Percentiles rank a stretch among this genome's conserved stretches.
These are phyloP conservation scores for Phaeotremella skinneri DNA, from an alignment of 768 basidiomycete genomes.

Conservation along the genomic window DNA sequence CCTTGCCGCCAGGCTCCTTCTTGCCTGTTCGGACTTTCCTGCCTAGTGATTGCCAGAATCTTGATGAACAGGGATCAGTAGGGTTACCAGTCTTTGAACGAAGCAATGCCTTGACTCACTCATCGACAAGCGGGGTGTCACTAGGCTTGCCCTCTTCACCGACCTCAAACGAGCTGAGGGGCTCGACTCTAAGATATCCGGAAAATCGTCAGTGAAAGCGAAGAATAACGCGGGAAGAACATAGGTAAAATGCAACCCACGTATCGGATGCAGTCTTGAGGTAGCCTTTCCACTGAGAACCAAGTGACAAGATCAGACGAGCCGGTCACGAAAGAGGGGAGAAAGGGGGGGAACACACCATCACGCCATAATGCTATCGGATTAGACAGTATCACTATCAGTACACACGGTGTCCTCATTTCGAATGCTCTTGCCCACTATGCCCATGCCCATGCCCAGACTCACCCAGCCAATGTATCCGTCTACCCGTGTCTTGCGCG, in stretches of 20 bases:
- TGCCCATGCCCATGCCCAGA: not conserved
- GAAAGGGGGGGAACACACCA: conserved; percentile 18
- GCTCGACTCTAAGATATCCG: conserved; percentile 2
- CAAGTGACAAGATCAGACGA: not conserved
- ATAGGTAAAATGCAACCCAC: conserved; percentile 11
- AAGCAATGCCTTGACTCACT: no score
- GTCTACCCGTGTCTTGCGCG: conserved; percentile 10
- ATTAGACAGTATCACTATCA: no score
- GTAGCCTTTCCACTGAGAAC: conserved; percentile 31
- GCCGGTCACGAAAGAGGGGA: not conserved
- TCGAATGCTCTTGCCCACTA: not conserved
- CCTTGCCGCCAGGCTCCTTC: conserved; percentile 19
- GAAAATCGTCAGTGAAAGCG: conserved; percentile 10
- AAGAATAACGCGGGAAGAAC: not conserved
- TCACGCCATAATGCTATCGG: conserved; percentile 37
- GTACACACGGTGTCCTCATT: no score
- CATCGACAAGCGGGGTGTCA: conserved; percentile 5
- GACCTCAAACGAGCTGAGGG: conserved; percentile 4
- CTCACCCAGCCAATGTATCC: conserved; percentile 31
- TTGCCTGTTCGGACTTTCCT: conserved; percentile 4
- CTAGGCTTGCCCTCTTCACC: conserved; percentile 3
- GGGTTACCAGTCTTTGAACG: no score
- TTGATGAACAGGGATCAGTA: no score
- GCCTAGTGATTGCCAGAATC: conserved; percentile 30
- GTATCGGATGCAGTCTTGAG: conserved; percentile 32